phyloP scores from a whole-genome alignment of 169 alveolate species.

The Theileria orientalis region DNA sequence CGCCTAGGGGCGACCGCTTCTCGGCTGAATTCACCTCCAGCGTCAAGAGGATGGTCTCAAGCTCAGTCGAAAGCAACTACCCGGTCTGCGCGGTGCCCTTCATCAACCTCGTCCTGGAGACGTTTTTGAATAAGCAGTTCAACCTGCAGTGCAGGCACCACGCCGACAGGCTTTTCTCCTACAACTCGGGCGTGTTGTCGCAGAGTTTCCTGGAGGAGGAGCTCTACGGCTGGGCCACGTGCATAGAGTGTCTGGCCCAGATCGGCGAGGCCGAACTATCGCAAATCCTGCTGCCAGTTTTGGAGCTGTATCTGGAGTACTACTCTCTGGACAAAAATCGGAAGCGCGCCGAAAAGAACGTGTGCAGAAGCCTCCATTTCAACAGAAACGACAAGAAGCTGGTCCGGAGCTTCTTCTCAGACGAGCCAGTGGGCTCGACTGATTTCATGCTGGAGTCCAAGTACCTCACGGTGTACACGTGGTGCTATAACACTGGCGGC shows the following conservation, averaged over 20 bases:
- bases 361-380: neutral
- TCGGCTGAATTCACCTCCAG: neutral
- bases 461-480: constrained; percentile 21
- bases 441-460: constrained; percentile 21
- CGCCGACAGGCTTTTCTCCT: neutral
- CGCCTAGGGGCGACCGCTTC: neutral
- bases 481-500: neutral
- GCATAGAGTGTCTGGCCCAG: constrained; percentile 43
- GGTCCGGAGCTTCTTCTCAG: constrained; percentile 27
- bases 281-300: constrained; percentile 28
- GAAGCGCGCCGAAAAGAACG: constrained; percentile 17
- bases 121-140: neutral
- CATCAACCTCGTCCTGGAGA: neutral
- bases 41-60: constrained; percentile 5
- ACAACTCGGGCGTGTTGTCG: neutral
- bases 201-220: constrained; percentile 37
- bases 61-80: neutral
- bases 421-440: neutral
- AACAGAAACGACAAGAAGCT: constrained; percentile 2
- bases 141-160: constrained; percentile 12
- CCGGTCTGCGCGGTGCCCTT: constrained; percentile 4
- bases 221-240: constrained; percentile 56
- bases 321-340: neutral
- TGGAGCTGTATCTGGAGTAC: constrained; percentile 33
- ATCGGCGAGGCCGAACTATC: constrained; percentile 30